Conservation (phyloP, 257 asterid genomes). For the Sherardia arvensis region DNA sequence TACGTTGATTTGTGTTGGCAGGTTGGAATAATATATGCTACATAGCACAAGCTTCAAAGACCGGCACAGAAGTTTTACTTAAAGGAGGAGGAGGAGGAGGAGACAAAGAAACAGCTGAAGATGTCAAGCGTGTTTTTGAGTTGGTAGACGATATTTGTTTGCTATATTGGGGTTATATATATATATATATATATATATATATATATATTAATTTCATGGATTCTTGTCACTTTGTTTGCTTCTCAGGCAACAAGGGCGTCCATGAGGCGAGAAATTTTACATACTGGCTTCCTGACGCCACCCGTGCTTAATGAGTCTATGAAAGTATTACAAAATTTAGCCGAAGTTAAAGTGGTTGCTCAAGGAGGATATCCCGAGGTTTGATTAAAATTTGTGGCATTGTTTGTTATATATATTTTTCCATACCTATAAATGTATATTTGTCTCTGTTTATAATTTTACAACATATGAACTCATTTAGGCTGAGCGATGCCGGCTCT, state of each 20-base stretch:
- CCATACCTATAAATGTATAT: background rate
- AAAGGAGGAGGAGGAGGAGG: slow-evolving; percentile 31
- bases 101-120: slow-evolving; percentile 55
- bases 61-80: slow-evolving; percentile 32
- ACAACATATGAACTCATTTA: slow-evolving; percentile 15
- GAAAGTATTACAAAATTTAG: slow-evolving; percentile 45
- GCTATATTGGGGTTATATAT: background rate
- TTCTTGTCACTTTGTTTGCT: slow-evolving; percentile 1
- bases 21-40: slow-evolving; percentile 44
- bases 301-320: slow-evolving; percentile 63
- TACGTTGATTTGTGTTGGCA: slow-evolving; percentile 34
- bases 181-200: too few relatives aligned
- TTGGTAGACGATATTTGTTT: slow-evolving; percentile 37
- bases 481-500: slow-evolving; percentile 95
- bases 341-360: slow-evolving; percentile 54
- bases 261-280: slow-evolving; percentile 60
- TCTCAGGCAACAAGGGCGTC: slow-evolving; percentile 73
- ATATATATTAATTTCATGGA: background rate
- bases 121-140: slow-evolving; percentile 64
- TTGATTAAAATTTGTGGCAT: slow-evolving; percentile 3
- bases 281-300: slow-evolving; percentile 81
- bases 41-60: slow-evolving; percentile 53
- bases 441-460: slow-evolving; percentile 4
- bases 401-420: background rate
- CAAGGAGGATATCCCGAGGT: slow-evolving; percentile 99